phyloP scores from a whole-genome alignment of 257 asterid species.

The Solanum raphanifolium region DNA sequence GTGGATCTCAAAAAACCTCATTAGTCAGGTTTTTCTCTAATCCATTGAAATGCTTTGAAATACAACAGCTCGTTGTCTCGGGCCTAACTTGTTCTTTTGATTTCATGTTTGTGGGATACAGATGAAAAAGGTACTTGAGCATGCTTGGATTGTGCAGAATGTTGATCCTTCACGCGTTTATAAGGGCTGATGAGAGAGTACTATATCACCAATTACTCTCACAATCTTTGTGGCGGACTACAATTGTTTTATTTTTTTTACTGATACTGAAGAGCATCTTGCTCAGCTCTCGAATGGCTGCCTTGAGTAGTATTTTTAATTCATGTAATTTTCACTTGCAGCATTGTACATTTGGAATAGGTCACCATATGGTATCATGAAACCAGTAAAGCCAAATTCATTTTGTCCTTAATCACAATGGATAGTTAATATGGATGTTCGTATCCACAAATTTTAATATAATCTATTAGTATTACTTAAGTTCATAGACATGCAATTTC shows the following conservation, averaged over 20 bases:
- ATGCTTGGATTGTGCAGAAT: constrained; percentile 86
- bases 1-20: constrained; percentile 88
- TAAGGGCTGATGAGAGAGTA: constrained; percentile 23
- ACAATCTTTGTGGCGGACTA: background rate
- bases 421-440: background rate
- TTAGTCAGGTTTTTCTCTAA: too few species aligned
- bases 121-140: constrained; percentile 96
- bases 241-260: too few species aligned
- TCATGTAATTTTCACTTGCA: background rate
- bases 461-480: background rate
- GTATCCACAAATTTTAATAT: background rate
- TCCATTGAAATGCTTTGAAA: too few species aligned
- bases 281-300: too few species aligned
- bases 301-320: too few species aligned
- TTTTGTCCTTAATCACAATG: background rate
- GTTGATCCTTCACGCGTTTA: constrained; percentile 86
- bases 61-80: background rate
- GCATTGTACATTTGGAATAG: background rate
- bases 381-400: background rate
- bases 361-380: background rate
- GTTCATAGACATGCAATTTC: background rate
- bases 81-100: background rate
- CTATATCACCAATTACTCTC: background rate
- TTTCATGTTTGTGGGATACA: constrained; percentile 6
- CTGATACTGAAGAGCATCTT: too few species aligned